These are phyloP conservation scores for Bimuria novae-zelandiae DNA, from an alignment of 2,329 filamentous ascomycete genomes.

Conservation along the genomic window DNA sequence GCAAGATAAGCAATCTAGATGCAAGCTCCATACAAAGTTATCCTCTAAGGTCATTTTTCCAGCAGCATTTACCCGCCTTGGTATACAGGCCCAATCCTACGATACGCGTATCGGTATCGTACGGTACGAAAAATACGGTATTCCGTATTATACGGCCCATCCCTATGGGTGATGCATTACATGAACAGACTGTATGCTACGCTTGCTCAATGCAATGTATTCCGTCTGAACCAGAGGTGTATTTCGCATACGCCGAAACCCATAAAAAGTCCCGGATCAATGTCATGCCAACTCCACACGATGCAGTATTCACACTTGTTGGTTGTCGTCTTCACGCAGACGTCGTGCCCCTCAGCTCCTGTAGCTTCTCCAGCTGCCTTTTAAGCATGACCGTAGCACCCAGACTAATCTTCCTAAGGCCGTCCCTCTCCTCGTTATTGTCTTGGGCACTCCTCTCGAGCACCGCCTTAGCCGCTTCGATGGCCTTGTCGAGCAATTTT, in stretches of 20 bases:
- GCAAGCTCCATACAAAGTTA: too few relatives aligned
- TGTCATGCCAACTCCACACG: not conserved
- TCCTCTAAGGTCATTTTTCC: too few relatives aligned
- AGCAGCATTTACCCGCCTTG: too few relatives aligned
- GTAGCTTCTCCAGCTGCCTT: conserved; percentile 47
- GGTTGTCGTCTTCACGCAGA: conserved; percentile 45
- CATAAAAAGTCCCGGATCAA: too few relatives aligned
- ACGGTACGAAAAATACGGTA: too few relatives aligned
- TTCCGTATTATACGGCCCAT: too few relatives aligned
- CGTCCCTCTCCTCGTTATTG: conserved; percentile 45
- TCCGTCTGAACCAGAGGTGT: not conserved
- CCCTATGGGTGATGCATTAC: too few relatives aligned
- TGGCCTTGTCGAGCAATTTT: conserved; percentile 50
- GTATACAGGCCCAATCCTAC: too few relatives aligned
- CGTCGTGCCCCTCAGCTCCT: conserved; percentile 24
- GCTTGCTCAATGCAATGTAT: not conserved
- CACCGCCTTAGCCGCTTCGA: conserved; percentile 49
- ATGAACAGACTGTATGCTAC: not conserved
- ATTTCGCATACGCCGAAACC: not conserved
- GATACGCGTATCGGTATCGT: too few relatives aligned
- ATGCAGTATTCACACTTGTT: not conserved
- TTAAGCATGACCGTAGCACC: conserved; percentile 53
- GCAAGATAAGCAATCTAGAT: too few relatives aligned
- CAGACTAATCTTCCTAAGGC: conserved; percentile 52
- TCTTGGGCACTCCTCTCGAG: conserved; percentile 44